Evolutionary conservation across 805 yeast species (phyloP), one percentile per base, ranked within the genome.

Genomic region (Huiozyma naganishii): DNA sequence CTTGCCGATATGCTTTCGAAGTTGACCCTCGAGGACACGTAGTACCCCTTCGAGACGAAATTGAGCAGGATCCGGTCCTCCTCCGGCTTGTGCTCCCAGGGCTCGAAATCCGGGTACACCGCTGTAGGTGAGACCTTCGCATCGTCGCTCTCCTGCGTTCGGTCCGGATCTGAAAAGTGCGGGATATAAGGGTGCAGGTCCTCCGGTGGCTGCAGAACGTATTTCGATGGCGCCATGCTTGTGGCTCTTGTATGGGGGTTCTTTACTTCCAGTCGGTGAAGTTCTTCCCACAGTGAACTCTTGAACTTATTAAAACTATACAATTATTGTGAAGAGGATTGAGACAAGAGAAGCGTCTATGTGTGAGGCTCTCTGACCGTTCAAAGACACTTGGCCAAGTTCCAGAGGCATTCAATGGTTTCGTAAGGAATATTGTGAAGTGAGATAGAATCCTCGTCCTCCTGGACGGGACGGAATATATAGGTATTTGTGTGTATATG

Each of bases 1-100:
- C 65, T 54, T n/a, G 64, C 65, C 2, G 65, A 61, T 30, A 62
- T 59, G 35, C 63, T 61, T 41, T 62, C 66, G 41, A 62, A 61
- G 42, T 58, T 61, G 4, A 62, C 66, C 37, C 57, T 61, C 4
- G 65, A 54, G 10, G 61, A 53, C 4, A 56, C 46, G 37, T 61
- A 62, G 43, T 53, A 62, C 9, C 66, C 66, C 39, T 59, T 62
- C 4, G 64, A 53, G 2, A 62, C 61, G 48, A 52, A 62, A 47
- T 57, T 54, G 17, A 51, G 41, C 35, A 62, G 46, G 4, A 62
- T 57, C 34, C 53, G 53, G 45, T 62, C 66, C 35, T 62, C 65
- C 34, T 52, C 52, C 17, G 51, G 45, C 6, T 53, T 53, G 47
- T 62, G 66, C 6, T 45, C 44, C 66, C 66, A 62, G 1, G 64